Percentiles rank a stretch among this genome's conserved stretches.
Conservation (phyloP, 345 rosid genomes). For the Brassica nigra region DNA sequence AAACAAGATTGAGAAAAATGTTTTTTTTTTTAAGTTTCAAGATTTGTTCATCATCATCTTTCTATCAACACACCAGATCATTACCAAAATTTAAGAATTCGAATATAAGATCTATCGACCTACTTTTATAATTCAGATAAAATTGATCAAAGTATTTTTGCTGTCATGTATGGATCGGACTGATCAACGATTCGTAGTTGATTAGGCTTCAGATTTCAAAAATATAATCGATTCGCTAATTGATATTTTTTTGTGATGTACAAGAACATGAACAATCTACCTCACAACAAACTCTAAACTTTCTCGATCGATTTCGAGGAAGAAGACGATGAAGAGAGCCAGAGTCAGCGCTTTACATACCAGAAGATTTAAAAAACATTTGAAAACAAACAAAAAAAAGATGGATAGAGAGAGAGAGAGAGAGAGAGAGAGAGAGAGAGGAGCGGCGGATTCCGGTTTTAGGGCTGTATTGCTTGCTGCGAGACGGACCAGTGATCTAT, state of each 20-base stretch:
- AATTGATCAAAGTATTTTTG: neutral
- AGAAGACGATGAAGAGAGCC: conserved; percentile 37
- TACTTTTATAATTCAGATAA: neutral
- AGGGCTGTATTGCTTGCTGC: conserved; percentile 16
- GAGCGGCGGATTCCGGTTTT: neutral
- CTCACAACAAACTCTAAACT: conserved; percentile 28
- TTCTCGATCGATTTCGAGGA: conserved; percentile 30
- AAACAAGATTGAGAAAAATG: neutral
- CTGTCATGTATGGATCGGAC: neutral
- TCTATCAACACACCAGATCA: neutral
- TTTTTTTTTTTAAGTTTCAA: neutral
- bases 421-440: neutral
- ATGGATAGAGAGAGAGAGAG: neutral
- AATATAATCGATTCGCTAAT: neutral
- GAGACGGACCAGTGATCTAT: conserved; percentile 38
- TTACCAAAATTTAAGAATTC: neutral
- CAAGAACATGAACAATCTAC: conserved; percentile 29
- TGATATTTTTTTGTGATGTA: conserved; percentile 20
- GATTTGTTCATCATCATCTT: neutral
- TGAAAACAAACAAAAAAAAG: neutral
- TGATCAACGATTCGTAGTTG: neutral
- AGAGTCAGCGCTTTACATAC: conserved; percentile 40
- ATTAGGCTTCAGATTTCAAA: neutral
- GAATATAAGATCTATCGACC: neutral
- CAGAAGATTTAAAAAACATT: conserved; percentile 19